These are phyloP conservation scores for Citrus hindsii DNA, from an alignment of 345 rosid genomes.

Conservation along the genomic window DNA sequence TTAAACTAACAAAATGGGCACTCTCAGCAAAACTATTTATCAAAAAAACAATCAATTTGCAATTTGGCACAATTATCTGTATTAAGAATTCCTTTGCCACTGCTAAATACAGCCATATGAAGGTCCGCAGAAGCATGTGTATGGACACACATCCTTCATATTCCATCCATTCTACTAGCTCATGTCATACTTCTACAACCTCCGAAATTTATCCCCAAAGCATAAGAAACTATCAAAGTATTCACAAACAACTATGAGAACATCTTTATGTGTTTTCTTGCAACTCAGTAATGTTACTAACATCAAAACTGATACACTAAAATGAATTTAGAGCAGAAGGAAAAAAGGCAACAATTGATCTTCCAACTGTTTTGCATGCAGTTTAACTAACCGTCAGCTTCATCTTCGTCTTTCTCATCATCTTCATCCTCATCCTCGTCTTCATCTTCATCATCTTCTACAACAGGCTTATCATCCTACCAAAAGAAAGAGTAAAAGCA, in stretches of 20 bases:
- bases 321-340: not conserved
- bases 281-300: not conserved
- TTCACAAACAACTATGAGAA: not conserved
- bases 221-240: not conserved
- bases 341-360: not conserved
- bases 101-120: not conserved
- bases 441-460: not conserved
- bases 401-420: not conserved
- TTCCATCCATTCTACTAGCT: not conserved
- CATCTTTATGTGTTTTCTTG: not conserved
- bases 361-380: not conserved
- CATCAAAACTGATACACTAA: not conserved
- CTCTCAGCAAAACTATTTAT: no score
- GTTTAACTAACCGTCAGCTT: not conserved
- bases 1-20: not conserved
- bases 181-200: not conserved
- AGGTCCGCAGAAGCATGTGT: not conserved
- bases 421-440: not conserved
- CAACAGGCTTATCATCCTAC: not conserved
- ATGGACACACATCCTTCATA: not conserved
- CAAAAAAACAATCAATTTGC: not conserved
- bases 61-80: not conserved
- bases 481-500: not conserved
- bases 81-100: not conserved
- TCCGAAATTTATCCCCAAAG: not conserved